Conservation (phyloP, 495 filamentous ascomycete genomes). For the Xanthoparmelia taractica region DNA sequence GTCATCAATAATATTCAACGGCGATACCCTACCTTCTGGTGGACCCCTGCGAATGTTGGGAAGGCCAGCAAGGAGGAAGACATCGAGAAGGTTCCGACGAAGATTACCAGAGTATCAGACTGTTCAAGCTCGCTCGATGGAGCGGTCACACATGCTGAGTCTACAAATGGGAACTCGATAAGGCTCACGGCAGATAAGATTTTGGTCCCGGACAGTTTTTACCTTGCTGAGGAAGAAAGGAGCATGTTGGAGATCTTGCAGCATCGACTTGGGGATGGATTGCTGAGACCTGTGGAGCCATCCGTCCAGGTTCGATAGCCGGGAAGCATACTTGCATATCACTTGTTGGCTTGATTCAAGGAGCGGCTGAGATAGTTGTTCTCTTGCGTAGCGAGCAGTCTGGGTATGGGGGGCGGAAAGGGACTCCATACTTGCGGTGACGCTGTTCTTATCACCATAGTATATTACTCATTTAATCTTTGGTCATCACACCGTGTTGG, state of each 20-base stretch:
- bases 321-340: background rate
- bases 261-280: background rate
- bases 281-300: background rate
- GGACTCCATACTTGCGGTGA: background rate
- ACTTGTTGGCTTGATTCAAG: background rate
- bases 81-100: conserved; percentile 1
- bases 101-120: background rate
- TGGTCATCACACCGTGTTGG: too few species aligned
- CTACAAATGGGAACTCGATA: background rate
- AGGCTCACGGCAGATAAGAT: conserved; percentile 3
- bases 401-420: background rate
- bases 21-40: conserved; percentile 72
- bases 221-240: conserved; percentile 8
- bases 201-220: background rate
- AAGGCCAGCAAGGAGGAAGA: background rate
- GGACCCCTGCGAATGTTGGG: conserved; percentile 31
- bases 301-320: background rate
- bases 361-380: background rate
- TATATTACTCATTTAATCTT: too few species aligned
- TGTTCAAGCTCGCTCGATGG: background rate
- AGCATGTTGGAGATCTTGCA: conserved; percentile 7
- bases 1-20: conserved; percentile 71
- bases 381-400: background rate
- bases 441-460: background rate
- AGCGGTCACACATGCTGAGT: background rate